Evolutionary conservation across 345 rosid genomes (phyloP), one percentile per base, ranked within the genome.

Genomic region (Corchorus olitorius): DNA sequence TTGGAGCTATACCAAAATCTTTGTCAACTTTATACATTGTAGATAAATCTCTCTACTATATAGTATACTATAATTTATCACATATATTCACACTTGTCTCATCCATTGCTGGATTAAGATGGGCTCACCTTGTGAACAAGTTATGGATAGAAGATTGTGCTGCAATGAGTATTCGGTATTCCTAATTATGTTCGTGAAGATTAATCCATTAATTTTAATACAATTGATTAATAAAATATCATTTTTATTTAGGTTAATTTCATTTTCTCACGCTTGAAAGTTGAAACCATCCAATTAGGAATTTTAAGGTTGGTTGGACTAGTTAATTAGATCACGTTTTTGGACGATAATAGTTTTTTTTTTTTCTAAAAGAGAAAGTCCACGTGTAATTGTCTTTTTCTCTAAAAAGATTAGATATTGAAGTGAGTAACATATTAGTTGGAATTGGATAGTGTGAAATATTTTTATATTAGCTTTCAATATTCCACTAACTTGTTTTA

Each of bases 401-500:
- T 50, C 2, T 3, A 50, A 14, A 50, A 17, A 12, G 6, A 50
- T 15, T 50, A 15, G 15, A 4, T 45, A 1, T 5, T 45, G 27
- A 27, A 27, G 27, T 27, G 27, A 27, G 27, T 27, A 27, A 27
- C 1, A 27, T 27, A 27, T 27, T 27, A 27, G 8, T 6, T 45
- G 9, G 10, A 39, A 65, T 19, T 16, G 12, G 46, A 53, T 53
- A 39, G 6, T 39, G 43, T 39, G 6, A 3, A 3, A 39, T 39
- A 4, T 16, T 55, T 22, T 67, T 67, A 22, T 68, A 11, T 52
- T 17, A 1, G 8, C 6, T 48, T 20, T 48, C 19, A 27, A 27
- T 27, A 27, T 27, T 27, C 27, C 27, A 27, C 9, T 48, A 68
- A 49, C 41, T 45, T 81, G 72, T 56, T 70, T n/a, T n/a, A n/a